Evolutionary conservation across 768 basidiomycete genomes (phyloP).

Genomic region (Leccinellum rugosiceps): DNA sequence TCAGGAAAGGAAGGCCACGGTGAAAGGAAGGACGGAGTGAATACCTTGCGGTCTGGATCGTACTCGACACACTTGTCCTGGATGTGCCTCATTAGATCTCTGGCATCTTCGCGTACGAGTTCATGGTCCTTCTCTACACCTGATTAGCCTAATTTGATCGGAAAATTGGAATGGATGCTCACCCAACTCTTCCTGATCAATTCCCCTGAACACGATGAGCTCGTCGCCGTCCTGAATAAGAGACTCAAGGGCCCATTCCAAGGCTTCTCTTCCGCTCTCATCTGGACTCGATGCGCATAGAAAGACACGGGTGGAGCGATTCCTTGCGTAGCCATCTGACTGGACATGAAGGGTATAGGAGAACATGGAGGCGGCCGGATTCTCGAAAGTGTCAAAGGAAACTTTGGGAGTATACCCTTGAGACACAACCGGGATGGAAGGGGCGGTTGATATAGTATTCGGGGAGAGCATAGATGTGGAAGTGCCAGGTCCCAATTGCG

Average conservation of each 20-base stretch:
- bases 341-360: slow-evolving; percentile 85
- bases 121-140: slow-evolving; percentile 69
- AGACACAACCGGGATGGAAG: slow-evolving; percentile 20
- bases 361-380: slow-evolving; percentile 78
- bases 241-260: slow-evolving; percentile 89
- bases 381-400: slow-evolving; percentile 87
- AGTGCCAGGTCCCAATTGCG: slow-evolving; percentile 10
- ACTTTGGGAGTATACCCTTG: slow-evolving; percentile 46
- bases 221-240: slow-evolving; percentile 90
- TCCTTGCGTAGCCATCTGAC: slow-evolving; percentile 74
- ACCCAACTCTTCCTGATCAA: slow-evolving; percentile 86
- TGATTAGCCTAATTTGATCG: background rate
- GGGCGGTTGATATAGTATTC: slow-evolving; percentile 13
- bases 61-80: slow-evolving; percentile 76
- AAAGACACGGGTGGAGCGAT: slow-evolving; percentile 79
- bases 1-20: background rate
- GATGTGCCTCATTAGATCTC: slow-evolving; percentile 74
- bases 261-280: slow-evolving; percentile 82
- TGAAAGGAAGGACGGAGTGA: slow-evolving; percentile 6
- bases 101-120: slow-evolving; percentile 78
- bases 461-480: slow-evolving; percentile 17
- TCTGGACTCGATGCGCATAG: slow-evolving; percentile 86
- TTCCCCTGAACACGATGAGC: slow-evolving; percentile 85
- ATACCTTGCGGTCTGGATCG: slow-evolving; percentile 73
- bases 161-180: slow-evolving; percentile 12